Evolutionary conservation across 1,139 yeast genomes (phyloP).

Genomic region (Ogataea hybrid): DNA sequence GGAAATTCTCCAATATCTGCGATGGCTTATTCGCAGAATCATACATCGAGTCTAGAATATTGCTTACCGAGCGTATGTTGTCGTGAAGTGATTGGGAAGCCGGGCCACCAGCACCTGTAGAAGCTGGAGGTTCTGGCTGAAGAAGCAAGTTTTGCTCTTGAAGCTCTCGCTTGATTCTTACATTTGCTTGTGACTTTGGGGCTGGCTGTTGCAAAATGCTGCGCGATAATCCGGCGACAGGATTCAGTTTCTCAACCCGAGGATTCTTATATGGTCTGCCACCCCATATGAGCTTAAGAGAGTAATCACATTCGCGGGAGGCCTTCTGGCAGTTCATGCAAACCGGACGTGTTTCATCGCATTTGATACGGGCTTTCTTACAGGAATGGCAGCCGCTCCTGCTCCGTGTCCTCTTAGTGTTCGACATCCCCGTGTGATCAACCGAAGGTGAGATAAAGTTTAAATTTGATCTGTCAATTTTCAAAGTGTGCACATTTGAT

Average conservation of each 20-base stretch:
- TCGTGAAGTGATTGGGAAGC: slow-evolving; percentile 2
- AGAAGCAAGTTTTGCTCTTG: too few species aligned
- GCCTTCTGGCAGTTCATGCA: slow-evolving; percentile 60
- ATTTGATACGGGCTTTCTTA: slow-evolving; percentile 65
- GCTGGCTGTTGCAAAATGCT: slow-evolving; percentile 1
- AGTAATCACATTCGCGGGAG: slow-evolving; percentile 56
- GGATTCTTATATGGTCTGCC: slow-evolving; percentile 62
- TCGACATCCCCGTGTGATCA: slow-evolving; percentile 2
- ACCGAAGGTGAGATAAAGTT: not conserved
- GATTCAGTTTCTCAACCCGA: slow-evolving; percentile 30
- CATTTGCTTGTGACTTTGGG: not conserved
- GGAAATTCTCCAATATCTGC: slow-evolving; percentile 14
- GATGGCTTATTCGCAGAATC: slow-evolving; percentile 12
- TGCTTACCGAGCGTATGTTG: slow-evolving; percentile 14
- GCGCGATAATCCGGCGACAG: slow-evolving; percentile 25
- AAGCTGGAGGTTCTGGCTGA: not conserved
- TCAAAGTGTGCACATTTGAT: not conserved
- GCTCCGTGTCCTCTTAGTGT: slow-evolving; percentile 34
- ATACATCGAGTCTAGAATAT: slow-evolving; percentile 14
- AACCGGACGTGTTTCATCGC: slow-evolving; percentile 66
- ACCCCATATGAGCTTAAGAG: slow-evolving; percentile 71
- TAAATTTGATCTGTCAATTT: slow-evolving; percentile 1
- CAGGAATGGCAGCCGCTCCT: slow-evolving; percentile 67
- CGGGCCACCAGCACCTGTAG: not conserved
- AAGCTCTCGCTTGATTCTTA: not conserved